phyloP scores from a whole-genome alignment of 345 rosid genomes.

The Lepidium africanum region DNA sequence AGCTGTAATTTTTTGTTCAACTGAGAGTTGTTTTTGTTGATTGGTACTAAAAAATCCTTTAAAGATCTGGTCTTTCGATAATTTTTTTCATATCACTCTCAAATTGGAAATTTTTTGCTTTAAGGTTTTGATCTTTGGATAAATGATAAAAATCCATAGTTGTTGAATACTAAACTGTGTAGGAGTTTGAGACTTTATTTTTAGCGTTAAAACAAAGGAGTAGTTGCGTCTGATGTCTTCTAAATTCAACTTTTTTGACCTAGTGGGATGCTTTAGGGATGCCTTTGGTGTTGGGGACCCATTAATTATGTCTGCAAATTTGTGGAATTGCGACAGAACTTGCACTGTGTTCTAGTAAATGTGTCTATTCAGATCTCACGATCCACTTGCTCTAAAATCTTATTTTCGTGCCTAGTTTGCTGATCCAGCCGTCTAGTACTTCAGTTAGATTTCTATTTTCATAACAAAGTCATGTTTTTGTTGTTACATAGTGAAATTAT shows the following conservation, averaged over 20 bases:
- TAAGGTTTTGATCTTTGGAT: slow-evolving; percentile 13
- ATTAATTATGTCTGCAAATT: background rate
- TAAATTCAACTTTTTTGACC: slow-evolving; percentile 25
- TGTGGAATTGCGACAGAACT: slow-evolving; percentile 9
- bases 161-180: background rate
- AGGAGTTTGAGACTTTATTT: background rate
- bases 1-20: background rate
- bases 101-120: background rate
- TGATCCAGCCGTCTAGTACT: background rate
- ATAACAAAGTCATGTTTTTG: background rate
- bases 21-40: slow-evolving; percentile 2
- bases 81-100: background rate
- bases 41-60: background rate
- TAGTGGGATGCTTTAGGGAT: slow-evolving; percentile 21
- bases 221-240: slow-evolving; percentile 17
- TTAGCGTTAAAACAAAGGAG: slow-evolving; percentile 22
- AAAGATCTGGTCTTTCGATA: slow-evolving; percentile 18
- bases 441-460: background rate
- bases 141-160: background rate
- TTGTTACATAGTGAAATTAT: background rate
- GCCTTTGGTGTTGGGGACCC: slow-evolving; percentile 27
- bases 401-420: background rate
- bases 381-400: background rate
- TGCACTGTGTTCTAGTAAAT: slow-evolving; percentile 5
- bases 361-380: slow-evolving; percentile 18